Evolutionary conservation across 1,284 basidiomycete species (phyloP).

Genomic region (Microbotryum lychnidis-dioicae): DNA sequence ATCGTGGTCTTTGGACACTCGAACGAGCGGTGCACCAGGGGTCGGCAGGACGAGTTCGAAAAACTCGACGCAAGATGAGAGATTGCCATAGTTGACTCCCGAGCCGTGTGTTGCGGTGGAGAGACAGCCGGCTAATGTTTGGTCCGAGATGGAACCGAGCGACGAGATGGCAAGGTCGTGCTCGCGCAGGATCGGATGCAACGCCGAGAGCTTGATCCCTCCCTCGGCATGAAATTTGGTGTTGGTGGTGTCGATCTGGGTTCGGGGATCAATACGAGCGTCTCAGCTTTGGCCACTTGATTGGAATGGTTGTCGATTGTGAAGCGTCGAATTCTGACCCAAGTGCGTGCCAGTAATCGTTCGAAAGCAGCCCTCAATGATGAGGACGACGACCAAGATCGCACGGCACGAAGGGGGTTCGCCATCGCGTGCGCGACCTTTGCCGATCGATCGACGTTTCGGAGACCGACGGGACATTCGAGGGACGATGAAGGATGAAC

Average conservation of each 20-base stretch:
- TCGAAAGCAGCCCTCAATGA: neutral
- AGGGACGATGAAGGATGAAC: no score
- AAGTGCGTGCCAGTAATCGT: neutral
- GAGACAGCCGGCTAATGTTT: constrained; percentile 87
- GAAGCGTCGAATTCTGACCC: neutral
- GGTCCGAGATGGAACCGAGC: constrained; percentile 93
- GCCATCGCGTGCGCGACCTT: no score
- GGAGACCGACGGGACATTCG: no score
- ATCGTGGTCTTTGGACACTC: constrained; percentile 53
- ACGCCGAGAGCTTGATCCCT: constrained; percentile 61
- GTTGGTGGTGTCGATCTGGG: constrained; percentile 63
- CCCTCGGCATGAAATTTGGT: constrained; percentile 61
- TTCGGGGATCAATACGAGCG: no score
- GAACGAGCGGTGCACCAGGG: constrained; percentile 50
- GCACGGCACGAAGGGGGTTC: neutral
- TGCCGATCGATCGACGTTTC: no score
- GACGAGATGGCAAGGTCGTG: constrained; percentile 74
- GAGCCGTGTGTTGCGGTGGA: constrained; percentile 93
- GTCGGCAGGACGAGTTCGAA: constrained; percentile 56
- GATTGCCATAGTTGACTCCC: constrained; percentile 68
- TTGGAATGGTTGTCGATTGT: constrained; percentile 9
- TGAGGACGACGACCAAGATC: neutral
- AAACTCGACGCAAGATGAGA: constrained; percentile 72
- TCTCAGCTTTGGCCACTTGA: constrained; percentile 3
- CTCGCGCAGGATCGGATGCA: constrained; percentile 50